phyloP scores from a whole-genome alignment of 2,329 filamentous ascomycete species.

The Ophiostoma sp. region DNA sequence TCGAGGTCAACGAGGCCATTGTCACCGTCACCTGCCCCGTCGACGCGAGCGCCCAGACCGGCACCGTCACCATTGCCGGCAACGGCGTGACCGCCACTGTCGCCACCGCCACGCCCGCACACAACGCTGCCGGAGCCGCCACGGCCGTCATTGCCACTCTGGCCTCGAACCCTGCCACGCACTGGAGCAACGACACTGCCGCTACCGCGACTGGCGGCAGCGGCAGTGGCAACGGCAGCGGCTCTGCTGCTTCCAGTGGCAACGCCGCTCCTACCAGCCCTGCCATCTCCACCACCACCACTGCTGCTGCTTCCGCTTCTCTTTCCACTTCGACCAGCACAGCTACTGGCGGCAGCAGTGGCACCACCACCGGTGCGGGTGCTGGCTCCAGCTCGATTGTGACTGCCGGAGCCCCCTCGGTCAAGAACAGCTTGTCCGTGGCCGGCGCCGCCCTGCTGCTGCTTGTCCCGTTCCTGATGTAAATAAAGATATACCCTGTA shows the following conservation, averaged over 20 bases:
- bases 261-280: not conserved
- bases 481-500: conserved; percentile 5
- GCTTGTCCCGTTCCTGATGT: conserved; percentile 16
- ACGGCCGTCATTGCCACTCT: not conserved
- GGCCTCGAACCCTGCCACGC: not conserved
- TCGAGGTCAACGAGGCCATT: conserved; percentile 22
- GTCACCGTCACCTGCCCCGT: conserved; percentile 26
- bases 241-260: not conserved
- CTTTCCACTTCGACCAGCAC: conserved; percentile 22
- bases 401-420: conserved; percentile 23
- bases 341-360: not conserved
- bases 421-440: conserved; percentile 26
- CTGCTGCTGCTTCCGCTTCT: not conserved
- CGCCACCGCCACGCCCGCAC: conserved; percentile 2
- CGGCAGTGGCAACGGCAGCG: not conserved
- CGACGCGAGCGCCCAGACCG: conserved; percentile 18
- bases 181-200: not conserved
- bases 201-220: not conserved
- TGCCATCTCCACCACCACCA: not conserved
- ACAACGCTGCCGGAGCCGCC: not conserved
- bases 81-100: conserved; percentile 28
- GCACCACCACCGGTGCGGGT: not conserved
- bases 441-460: conserved; percentile 21
- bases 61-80: conserved; percentile 19
- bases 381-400: conserved; percentile 15